These are phyloP conservation scores for Ceraceosorus guamensis DNA, from an alignment of 1,284 basidiomycete species.

Conservation along the genomic window DNA sequence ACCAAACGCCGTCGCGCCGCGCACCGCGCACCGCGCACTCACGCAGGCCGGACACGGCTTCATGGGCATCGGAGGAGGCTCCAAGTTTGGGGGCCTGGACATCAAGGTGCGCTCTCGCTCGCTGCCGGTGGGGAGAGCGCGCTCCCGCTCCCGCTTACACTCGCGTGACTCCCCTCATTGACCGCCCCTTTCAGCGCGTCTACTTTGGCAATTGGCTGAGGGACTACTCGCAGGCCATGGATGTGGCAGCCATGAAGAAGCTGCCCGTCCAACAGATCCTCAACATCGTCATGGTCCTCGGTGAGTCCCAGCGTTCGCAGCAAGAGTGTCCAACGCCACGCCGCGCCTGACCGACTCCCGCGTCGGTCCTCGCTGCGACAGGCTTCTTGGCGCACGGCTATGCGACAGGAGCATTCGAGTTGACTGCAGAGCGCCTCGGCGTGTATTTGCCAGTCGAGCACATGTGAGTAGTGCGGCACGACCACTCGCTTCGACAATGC, in stretches of 20 bases:
- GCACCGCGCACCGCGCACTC: too few species aligned
- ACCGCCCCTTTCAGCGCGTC: too few species aligned
- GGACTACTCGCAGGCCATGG: slow-evolving; percentile 39
- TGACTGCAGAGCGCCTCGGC: slow-evolving; percentile 76
- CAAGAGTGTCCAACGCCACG: slow-evolving; percentile 53
- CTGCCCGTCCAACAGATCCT: slow-evolving; percentile 63
- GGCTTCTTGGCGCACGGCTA: slow-evolving; percentile 55
- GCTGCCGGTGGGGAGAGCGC: too few species aligned
- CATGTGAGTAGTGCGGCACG: too few species aligned
- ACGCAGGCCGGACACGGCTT: slow-evolving; percentile 27
- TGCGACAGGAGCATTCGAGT: slow-evolving; percentile 66
- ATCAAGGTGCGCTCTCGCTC: too few species aligned
- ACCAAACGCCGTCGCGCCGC: too few species aligned
- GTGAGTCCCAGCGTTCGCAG: too few species aligned
- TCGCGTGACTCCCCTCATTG: too few species aligned
- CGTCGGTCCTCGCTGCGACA: slow-evolving; percentile 64
- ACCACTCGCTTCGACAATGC: too few species aligned
- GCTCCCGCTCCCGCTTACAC: too few species aligned
- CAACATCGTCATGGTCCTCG: slow-evolving; percentile 66
- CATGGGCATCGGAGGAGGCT: slow-evolving; percentile 16
- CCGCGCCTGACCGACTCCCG: slow-evolving; percentile 72
- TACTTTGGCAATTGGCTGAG: slow-evolving; percentile 44
- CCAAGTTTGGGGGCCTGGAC: slow-evolving; percentile 42
- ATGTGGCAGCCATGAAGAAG: slow-evolving; percentile 58
- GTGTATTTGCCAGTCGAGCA: slow-evolving; percentile 10